phyloP scores from a whole-genome alignment of 352 stramenopile species.

The Elongisporangium anandrum region DNA sequence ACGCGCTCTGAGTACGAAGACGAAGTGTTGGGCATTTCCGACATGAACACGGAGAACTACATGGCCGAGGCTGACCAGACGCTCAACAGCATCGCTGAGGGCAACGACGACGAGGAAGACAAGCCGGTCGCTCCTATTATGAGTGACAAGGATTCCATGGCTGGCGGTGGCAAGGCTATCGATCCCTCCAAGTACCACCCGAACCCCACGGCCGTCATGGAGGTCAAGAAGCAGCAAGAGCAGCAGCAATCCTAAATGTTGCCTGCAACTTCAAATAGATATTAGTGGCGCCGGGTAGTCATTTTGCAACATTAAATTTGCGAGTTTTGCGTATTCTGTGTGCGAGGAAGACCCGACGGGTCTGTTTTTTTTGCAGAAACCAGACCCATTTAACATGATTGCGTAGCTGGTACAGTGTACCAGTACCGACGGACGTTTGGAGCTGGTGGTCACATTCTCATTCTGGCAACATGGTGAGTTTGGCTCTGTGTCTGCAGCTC shows the following conservation, averaged over 20 bases:
- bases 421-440: not conserved
- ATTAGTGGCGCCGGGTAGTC: not conserved
- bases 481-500: not conserved
- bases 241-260: conserved; percentile 12
- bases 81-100: conserved; percentile 28
- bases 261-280: not conserved
- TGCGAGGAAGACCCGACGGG: not conserved
- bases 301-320: not conserved
- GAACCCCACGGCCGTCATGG: conserved; percentile 58
- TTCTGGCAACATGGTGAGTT: not conserved
- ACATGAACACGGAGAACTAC: conserved; percentile 91
- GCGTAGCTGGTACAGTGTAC: not conserved
- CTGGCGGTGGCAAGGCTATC: conserved; percentile 37
- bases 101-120: conserved; percentile 15
- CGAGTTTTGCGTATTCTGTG: not conserved
- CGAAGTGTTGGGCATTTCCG: conserved; percentile 89
- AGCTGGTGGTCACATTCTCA: not conserved
- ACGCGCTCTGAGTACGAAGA: conserved; percentile 87
- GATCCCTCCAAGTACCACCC: conserved; percentile 56
- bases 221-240: conserved; percentile 39
- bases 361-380: not conserved
- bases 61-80: conserved; percentile 15
- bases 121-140: conserved; percentile 26
- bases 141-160: conserved; percentile 68
- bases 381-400: not conserved